Conservation (phyloP, 306 rosid genomes). For the Coriaria nepalensis region DNA sequence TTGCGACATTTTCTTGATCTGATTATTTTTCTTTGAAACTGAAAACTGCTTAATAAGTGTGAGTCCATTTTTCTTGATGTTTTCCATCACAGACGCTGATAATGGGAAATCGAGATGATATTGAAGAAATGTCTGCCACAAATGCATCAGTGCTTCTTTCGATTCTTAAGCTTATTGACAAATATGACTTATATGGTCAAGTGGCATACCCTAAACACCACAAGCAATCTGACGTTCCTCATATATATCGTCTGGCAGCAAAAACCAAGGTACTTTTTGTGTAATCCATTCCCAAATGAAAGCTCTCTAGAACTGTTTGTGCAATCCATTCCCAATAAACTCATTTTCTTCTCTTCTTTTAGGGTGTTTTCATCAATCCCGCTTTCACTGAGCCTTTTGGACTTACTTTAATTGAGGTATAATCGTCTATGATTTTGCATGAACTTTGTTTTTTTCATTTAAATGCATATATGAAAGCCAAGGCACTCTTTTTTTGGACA, state of each 20-base stretch:
- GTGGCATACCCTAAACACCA: conserved; percentile 57
- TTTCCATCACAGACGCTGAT: conserved; percentile 33
- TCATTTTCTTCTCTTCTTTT: conserved; percentile 4
- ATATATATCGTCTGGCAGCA: conserved; percentile 50
- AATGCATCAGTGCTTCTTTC: conserved; percentile 46
- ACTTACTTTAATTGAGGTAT: conserved; percentile 46
- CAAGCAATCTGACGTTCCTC: conserved; percentile 50
- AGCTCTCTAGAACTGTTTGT: too few relatives aligned
- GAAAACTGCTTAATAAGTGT: background rate
- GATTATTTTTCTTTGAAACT: background rate
- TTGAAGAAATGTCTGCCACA: conserved; percentile 46
- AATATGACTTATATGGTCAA: conserved; percentile 46
- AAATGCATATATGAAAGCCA: conserved; percentile 1
- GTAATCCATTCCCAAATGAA: too few relatives aligned
- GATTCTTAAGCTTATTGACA: conserved; percentile 44
- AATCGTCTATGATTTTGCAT: background rate
- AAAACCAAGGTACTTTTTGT: conserved; percentile 33
- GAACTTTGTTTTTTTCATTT: too few relatives aligned
- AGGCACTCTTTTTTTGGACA: conserved; percentile 10
- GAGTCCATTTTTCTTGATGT: conserved; percentile 1
- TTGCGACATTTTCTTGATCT: conserved; percentile 1
- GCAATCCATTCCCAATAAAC: background rate
- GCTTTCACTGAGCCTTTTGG: conserved; percentile 57
- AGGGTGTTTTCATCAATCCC: conserved; percentile 60
- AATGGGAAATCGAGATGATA: conserved; percentile 52